Evolutionary conservation across 2,329 filamentous ascomycete genomes (phyloP).

Genomic region (Sporothrix brunneoviolacea): DNA sequence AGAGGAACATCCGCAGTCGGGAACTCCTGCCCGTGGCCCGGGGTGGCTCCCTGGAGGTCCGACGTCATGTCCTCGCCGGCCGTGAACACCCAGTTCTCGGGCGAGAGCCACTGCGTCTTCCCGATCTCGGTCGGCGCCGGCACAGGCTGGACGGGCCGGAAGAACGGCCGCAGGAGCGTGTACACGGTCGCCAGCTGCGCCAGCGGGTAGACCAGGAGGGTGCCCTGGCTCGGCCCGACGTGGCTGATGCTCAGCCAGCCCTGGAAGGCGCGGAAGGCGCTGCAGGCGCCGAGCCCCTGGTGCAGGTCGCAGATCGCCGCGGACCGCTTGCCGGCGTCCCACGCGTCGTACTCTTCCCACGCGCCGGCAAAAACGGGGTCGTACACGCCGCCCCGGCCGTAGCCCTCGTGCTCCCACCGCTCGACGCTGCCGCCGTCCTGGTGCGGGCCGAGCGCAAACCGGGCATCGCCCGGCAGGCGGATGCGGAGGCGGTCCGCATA

Average conservation of each 20-base stretch:
- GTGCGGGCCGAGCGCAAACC: constrained; percentile 67
- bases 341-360: constrained; percentile 80
- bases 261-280: constrained; percentile 82
- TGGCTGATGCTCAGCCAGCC: constrained; percentile 78
- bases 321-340: constrained; percentile 66
- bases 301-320: constrained; percentile 68
- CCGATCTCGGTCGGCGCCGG: background rate
- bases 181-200: constrained; percentile 72
- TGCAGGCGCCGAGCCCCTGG: constrained; percentile 72
- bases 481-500: constrained; percentile 71
- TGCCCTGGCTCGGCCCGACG: constrained; percentile 69
- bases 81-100: constrained; percentile 30
- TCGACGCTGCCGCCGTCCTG: constrained; percentile 69
- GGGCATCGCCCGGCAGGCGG: constrained; percentile 61
- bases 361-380: constrained; percentile 62
- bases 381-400: constrained; percentile 63
- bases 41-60: constrained; percentile 58
- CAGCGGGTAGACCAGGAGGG: constrained; percentile 74
- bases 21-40: constrained; percentile 64
- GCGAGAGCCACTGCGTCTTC: constrained; percentile 44
- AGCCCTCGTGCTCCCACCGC: constrained; percentile 65
- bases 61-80: constrained; percentile 21
- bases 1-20: constrained; percentile 38
- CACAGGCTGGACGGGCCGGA: constrained; percentile 43
- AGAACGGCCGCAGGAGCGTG: constrained; percentile 77